Base-by-base conservation (phyloP, 169 alveolate species). In the Cryptosporidium viatorum region DNA sequence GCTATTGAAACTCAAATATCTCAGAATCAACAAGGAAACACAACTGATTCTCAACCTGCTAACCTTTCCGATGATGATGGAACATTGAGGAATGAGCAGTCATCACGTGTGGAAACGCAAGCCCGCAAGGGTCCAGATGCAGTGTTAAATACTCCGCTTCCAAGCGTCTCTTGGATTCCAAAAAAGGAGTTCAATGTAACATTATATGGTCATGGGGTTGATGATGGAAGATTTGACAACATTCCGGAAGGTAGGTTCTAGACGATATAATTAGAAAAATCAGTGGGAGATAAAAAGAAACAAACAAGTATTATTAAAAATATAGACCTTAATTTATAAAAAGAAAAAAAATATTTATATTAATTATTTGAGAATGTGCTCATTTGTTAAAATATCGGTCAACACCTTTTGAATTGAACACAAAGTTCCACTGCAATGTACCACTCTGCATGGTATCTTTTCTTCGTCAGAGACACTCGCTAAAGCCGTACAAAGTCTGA, bases 101-200 rank as follows among this genome's bases (percentile, higher is more conserved):
- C 86, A 45, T 9, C 68, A 26, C 52, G 33, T n/a, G 12, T 26
- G 4, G 71, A 52, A 26, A 52, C 29, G 3, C 71, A 62, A 21
- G 14, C 23, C 5, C 55, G 74, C 14, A 80, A 80, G 39, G 51
- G 80, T 41, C 89, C 89, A 26, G 89, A 80, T 41, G 73, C 89
- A 37, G 80, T 37, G 1, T 37, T 80, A 43, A 62, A 59, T 29
- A 37, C 21, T 39, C 23, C 89, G 23, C 89, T 80, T 80, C 89
- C 89, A 16, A 59, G 48, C 16, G 89, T 80, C 68, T 41, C 89
- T 23, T 80, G 89, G 89, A 80, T 80, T 62, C 89, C 89, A 62
- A 80, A 80, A 70, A 80, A 80, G 62, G 89, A 80, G 23, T 80
- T 80, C 39, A 37, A 80, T 43, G 89, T 80, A 21, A 41, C 67